Percentiles rank a stretch among this genome's conserved stretches.
Conservation (phyloP, 228 moss, liverwort and hornwort species). For the Sphagnum fallax region DNA sequence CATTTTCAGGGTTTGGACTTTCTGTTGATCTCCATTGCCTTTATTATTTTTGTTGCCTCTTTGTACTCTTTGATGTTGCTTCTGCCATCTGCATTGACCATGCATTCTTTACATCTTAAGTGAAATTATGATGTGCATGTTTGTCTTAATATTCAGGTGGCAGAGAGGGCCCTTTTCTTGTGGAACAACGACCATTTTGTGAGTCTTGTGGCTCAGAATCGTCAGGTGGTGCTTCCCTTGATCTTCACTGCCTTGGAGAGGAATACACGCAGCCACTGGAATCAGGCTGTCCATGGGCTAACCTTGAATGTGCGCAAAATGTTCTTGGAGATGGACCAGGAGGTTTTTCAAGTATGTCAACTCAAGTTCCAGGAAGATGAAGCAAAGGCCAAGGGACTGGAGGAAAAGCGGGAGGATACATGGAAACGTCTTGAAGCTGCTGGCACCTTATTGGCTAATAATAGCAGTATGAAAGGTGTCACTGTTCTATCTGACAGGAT, state of each 20-base stretch:
- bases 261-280: conserved; percentile 56
- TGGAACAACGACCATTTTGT: conserved; percentile 65
- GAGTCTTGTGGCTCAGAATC: conserved; percentile 60
- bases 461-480: conserved; percentile 8
- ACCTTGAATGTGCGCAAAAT: conserved; percentile 59
- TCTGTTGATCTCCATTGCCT: too few relatives aligned
- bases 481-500: conserved; percentile 23
- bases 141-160: conserved; percentile 36
- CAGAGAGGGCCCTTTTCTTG: conserved; percentile 51
- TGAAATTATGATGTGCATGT: too few relatives aligned
- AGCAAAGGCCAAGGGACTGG: conserved; percentile 57
- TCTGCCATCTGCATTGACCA: too few relatives aligned
- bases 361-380: conserved; percentile 92
- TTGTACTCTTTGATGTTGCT: too few relatives aligned
- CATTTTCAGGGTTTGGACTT: too few relatives aligned
- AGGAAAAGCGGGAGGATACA: conserved; percentile 74
- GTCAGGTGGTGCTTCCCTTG: conserved; percentile 39
- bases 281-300: conserved; percentile 57
- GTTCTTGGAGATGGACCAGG: conserved; percentile 63
- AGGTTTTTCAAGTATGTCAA: conserved; percentile 56
- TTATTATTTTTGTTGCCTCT: too few relatives aligned
- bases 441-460: conserved; percentile 37
- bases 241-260: conserved; percentile 41
- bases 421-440: conserved; percentile 94
- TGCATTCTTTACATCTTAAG: too few relatives aligned